Base-by-base conservation (phyloP, 1,284 basidiomycete species). In the Hymenochaete sp. region DNA sequence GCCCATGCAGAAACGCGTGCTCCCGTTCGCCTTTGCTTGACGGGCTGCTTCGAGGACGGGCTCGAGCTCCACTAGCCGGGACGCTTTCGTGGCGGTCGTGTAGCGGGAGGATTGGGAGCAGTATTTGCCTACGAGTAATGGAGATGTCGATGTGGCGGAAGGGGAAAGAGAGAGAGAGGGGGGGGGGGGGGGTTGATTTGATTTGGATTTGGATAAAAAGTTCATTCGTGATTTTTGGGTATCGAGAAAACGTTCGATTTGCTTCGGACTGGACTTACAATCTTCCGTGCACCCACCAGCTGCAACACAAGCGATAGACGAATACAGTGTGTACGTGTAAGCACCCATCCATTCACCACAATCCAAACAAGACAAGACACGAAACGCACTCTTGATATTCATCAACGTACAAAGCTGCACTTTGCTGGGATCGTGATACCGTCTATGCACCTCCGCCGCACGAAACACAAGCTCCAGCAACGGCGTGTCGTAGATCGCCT, bases 1-100 rank as follows among this genome's bases (percentile, higher is more conserved):
- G 47, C 95, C 95, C 95, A 98, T 98, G 65, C 95, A 98, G 70
- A 98, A 98, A 19, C 95, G 76, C 16, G 95, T 98, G 60, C 88
- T 93, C 25, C 95, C 95, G 59, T 98, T 98, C 52, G 72, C 92
- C 62, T 97, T 98, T 24, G 95, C 95, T 61, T 88, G 84, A 22
- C 90, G 77, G 19, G 95, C 92, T 16, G 83, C 92, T 61, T 83
- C 81, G 21, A 98, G 69, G 8, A 98, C 95, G 7, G 91, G 91
- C 58, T 93, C 93, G 45, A 97, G 71, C 45, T 93, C 82, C n/a
- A 96, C 75, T 26, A 98, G 70, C 52, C 82, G 80, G 24, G 88
- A 87, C 25, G 95, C 93, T 62, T 84, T 84, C 37, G 93, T 93
- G 8, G 85, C 70, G 1, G 95, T 98, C 21, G 83, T 76, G 70